Evolutionary conservation across 2,329 filamentous ascomycete genomes (phyloP).

Genomic region (Cytospora chrysosperma): DNA sequence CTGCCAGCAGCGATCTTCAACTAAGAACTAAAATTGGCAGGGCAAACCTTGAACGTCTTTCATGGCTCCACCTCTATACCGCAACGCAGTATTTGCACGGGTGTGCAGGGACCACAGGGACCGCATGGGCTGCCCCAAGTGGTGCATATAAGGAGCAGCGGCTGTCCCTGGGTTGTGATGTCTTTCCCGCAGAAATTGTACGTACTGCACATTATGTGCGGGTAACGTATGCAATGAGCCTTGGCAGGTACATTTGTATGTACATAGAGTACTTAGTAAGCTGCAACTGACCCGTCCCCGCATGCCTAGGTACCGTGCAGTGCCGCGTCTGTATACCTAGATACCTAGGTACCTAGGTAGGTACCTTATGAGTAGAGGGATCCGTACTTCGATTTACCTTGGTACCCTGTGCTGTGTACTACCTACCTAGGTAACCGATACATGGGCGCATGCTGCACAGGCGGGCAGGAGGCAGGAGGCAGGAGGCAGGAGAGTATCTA

Average conservation of each 20-base stretch:
- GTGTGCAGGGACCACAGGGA: background rate
- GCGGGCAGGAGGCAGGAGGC: too few species aligned
- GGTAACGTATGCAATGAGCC: background rate
- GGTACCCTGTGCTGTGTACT: too few species aligned
- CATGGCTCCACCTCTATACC: background rate
- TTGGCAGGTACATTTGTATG: background rate
- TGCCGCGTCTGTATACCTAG: too few species aligned
- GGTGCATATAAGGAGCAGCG: slow-evolving; percentile 17
- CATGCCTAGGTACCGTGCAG: too few species aligned
- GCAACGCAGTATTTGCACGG: background rate
- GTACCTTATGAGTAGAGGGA: too few species aligned
- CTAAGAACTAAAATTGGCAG: background rate
- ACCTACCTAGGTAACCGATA: too few species aligned
- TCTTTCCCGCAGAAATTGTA: slow-evolving; percentile 12
- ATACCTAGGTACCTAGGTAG: too few species aligned
- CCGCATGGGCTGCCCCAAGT: background rate
- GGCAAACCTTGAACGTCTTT: background rate
- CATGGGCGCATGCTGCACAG: too few species aligned
- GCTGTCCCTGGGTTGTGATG: slow-evolving; percentile 14
- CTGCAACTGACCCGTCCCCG: too few species aligned
- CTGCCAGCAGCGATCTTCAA: slow-evolving; percentile 1
- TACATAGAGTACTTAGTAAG: background rate
- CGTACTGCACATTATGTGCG: background rate
- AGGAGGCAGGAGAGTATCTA: too few species aligned
- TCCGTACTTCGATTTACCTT: too few species aligned